Evolutionary conservation across 768 basidiomycete species (phyloP).

Genomic region (Mycena maculata): DNA sequence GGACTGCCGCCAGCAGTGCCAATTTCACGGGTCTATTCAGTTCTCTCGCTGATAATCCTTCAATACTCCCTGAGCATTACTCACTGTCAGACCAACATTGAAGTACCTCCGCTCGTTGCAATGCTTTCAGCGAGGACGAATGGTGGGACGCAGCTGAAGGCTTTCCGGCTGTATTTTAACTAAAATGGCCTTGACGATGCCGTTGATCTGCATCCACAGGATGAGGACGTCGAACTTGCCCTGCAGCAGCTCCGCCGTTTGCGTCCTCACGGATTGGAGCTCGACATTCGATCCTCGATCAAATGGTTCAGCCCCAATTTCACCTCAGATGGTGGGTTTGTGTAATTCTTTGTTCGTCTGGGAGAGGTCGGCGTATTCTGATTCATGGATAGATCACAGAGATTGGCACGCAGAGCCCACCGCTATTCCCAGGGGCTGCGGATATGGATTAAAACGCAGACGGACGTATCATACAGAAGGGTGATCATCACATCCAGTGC

Average conservation of each 20-base stretch:
- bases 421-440: too few relatives aligned
- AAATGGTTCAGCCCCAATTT: constrained; percentile 4
- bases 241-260: background rate
- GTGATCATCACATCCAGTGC: too few relatives aligned
- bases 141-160: background rate
- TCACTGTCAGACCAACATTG: background rate
- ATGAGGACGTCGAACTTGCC: background rate
- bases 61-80: constrained; percentile 1
- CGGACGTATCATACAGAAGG: too few relatives aligned
- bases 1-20: background rate
- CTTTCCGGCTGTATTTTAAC: background rate
- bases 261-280: background rate
- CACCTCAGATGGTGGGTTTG: background rate
- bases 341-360: too few relatives aligned
- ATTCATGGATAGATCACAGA: too few relatives aligned
- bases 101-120: background rate
- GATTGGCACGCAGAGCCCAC: too few relatives aligned
- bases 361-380: too few relatives aligned
- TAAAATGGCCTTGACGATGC: background rate
- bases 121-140: background rate
- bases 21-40: background rate
- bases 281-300: background rate
- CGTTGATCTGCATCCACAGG: background rate
- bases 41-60: background rate
- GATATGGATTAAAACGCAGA: too few relatives aligned